These are phyloP conservation scores for Rhynchospora tenuis DNA, from an alignment of 176 grass and related monocot species.

Conservation along the genomic window DNA sequence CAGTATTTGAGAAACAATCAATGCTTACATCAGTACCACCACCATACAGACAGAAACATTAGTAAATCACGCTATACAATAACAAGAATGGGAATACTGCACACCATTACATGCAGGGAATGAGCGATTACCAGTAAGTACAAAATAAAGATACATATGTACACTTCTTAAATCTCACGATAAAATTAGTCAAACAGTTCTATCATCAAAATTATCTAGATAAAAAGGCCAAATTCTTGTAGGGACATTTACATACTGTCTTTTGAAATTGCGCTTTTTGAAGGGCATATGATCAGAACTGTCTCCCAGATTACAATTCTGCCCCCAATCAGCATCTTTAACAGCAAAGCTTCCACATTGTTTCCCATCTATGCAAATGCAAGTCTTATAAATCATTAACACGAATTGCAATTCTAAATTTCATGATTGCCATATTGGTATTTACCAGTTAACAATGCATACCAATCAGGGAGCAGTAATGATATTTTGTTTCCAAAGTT, in stretches of 20 bases:
- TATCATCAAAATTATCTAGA: background rate
- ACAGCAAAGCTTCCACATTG: background rate
- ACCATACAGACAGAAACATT: background rate
- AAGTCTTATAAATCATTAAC: background rate
- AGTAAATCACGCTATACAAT: background rate
- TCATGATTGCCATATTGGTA: background rate
- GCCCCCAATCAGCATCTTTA: background rate
- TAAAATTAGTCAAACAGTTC: background rate
- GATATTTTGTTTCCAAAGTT: constrained; percentile 30
- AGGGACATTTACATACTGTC: constrained; percentile 7
- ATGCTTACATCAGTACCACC: background rate
- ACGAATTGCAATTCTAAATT: background rate
- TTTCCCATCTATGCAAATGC: constrained; percentile 6
- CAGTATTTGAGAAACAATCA: background rate
- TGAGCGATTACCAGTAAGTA: background rate
- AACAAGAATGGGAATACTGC: background rate
- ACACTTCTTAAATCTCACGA: background rate
- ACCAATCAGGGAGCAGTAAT: constrained; percentile 27
- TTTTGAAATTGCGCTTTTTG: background rate
- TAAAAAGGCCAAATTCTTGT: background rate
- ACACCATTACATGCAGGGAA: background rate
- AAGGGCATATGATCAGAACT: constrained; percentile 11
- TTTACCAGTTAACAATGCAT: background rate
- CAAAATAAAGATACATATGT: background rate
- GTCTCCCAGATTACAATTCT: background rate